Percentiles rank a stretch among this genome's conserved stretches.
phyloP scores from a whole-genome alignment of 139 green algal genomes.

The Chlorokybus atmophyticus region DNA sequence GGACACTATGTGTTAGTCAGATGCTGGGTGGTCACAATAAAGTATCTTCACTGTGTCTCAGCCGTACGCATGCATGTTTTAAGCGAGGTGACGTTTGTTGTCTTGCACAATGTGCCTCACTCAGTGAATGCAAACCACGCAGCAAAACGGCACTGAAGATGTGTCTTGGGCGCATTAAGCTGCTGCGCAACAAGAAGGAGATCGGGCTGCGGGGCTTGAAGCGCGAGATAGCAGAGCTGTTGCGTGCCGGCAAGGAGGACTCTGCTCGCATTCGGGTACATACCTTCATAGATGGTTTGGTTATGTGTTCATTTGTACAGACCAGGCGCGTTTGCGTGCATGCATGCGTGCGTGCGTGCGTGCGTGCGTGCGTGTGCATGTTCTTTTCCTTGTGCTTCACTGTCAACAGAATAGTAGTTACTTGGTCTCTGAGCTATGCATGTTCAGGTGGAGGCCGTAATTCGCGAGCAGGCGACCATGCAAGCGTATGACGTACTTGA shows the following conservation, averaged over 20 bases:
- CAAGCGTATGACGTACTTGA: constrained; percentile 74
- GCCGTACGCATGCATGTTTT: too few relatives aligned
- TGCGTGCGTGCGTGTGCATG: not conserved
- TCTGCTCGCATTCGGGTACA: too few relatives aligned
- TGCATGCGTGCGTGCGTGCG: not conserved
- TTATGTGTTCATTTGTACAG: not conserved
- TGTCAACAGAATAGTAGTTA: not conserved
- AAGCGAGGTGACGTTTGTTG: too few relatives aligned
- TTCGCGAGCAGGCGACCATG: constrained; percentile 50
- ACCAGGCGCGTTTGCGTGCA: not conserved
- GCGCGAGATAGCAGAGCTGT: not conserved
- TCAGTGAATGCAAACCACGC: too few relatives aligned
- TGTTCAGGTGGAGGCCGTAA: constrained; percentile 73
- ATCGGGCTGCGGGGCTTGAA: not conserved
- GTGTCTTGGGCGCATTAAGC: not conserved
- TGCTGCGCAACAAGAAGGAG: constrained; percentile 6
- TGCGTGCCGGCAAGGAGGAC: too few relatives aligned
- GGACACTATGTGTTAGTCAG: too few relatives aligned
- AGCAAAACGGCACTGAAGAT: not conserved
- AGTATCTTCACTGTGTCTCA: too few relatives aligned
- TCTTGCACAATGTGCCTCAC: too few relatives aligned
- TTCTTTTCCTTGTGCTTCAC: not conserved
- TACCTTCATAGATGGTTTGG: too few relatives aligned
- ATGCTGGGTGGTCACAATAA: too few relatives aligned
- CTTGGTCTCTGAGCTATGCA: too few relatives aligned